Conservation (phyloP, 73 alveolate species). For the Uronychia binucleata region DNA sequence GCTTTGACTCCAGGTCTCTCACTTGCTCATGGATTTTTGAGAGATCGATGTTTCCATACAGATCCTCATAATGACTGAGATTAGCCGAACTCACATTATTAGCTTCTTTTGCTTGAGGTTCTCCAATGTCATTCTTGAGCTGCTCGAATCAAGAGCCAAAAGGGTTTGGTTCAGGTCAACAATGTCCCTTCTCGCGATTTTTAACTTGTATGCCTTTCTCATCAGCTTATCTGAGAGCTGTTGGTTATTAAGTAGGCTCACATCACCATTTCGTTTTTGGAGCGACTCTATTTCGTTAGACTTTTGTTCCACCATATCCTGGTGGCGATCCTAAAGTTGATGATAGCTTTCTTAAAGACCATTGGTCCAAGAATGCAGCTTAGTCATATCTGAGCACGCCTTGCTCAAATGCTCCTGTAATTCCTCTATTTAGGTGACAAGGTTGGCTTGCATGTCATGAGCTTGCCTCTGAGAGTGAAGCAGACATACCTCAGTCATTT, state of each 20-base stretch:
- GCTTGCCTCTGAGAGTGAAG: not conserved
- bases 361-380: not conserved
- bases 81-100: not conserved
- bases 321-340: not conserved
- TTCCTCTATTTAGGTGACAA: not conserved
- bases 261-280: not conserved
- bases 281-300: not conserved
- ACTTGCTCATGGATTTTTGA: not conserved
- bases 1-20: not conserved
- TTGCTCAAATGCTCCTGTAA: not conserved
- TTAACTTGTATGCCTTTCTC: not conserved
- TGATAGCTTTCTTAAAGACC: not conserved
- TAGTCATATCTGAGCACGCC: not conserved
- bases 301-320: not conserved
- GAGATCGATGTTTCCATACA: not conserved
- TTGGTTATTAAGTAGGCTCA: not conserved
- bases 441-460: not conserved
- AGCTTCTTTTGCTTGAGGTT: not conserved
- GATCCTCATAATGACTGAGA: not conserved
- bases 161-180: not conserved
- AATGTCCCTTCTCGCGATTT: not conserved
- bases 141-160: not conserved
- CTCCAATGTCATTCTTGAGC: not conserved
- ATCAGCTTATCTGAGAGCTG: not conserved
- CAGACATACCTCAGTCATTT: not conserved